These are phyloP conservation scores for Medicago arabica DNA, from an alignment of 306 rosid genomes.

Conservation along the genomic window DNA sequence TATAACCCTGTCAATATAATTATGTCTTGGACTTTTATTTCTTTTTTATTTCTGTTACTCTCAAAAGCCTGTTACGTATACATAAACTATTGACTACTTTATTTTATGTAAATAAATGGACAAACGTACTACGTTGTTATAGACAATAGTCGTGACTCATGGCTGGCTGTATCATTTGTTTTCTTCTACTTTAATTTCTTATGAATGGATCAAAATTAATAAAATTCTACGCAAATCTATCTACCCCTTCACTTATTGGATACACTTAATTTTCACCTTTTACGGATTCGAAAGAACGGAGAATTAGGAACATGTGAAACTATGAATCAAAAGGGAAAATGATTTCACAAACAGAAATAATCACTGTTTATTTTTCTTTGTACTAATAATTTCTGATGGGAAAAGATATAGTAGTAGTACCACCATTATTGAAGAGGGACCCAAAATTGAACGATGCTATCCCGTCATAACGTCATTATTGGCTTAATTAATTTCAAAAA, in stretches of 20 bases:
- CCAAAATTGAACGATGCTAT: slow-evolving; percentile 31
- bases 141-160: slow-evolving; percentile 13
- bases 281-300: slow-evolving; percentile 13
- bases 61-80: slow-evolving; percentile 11
- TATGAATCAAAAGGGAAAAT: not conserved
- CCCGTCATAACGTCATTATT: slow-evolving; percentile 39
- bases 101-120: not conserved
- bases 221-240: slow-evolving; percentile 19
- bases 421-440: slow-evolving; percentile 50
- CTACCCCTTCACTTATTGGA: slow-evolving; percentile 25
- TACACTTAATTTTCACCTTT: slow-evolving; percentile 24
- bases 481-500: slow-evolving; percentile 14
- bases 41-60: not conserved
- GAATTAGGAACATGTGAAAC: slow-evolving; percentile 11
- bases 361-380: not conserved
- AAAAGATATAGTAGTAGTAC: slow-evolving; percentile 1
- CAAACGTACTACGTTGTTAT: not conserved
- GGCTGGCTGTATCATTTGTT: slow-evolving; percentile 37
- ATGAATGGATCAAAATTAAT: slow-evolving; percentile 6
- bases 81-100: slow-evolving; percentile 25
- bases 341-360: slow-evolving; percentile 1
- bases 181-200: slow-evolving; percentile 16
- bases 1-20: slow-evolving; percentile 38
- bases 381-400: not conserved
- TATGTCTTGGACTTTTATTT: slow-evolving; percentile 16